Base-by-base conservation (phyloP, 805 yeast genomes). In the Metschnikowia picachoensis region DNA sequence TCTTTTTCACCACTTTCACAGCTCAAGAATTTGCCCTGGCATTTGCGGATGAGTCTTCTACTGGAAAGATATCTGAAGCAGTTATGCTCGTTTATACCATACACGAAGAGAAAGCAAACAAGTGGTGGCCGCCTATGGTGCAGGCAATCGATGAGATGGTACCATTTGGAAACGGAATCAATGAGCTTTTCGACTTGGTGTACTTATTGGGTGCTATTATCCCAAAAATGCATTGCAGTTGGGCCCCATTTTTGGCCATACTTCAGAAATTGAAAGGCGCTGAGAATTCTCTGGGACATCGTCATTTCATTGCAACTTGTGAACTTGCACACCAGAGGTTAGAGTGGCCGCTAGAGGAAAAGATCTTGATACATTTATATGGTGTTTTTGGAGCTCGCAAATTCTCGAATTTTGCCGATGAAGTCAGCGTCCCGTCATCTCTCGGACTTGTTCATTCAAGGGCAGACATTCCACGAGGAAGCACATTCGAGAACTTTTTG, bases 381-480 rank as follows among this genome's bases (percentile, higher is more conserved):
- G 41, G 58, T 2, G 50, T 62, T 0, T 57, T 70, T 8, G 65
- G 74, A 0, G 37, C 52, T 0, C 55, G 68, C 27, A 66, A 60
- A 39, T 71, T 71, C 50, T 57, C 65, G 15, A 70, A 70, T 46
- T 72, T 69, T 44, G 55, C 48, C 2, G 73, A 68, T 47, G 77
- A 71, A 47, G 44, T 51, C 33, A 47, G 39, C 13, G 52, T 53
- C 6, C 67, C 68, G 1, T 55, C 49, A 13, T 40, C 60, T 15
- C 41, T 62, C n/a, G 62, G 60, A 0, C 43, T 51, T 7, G 48
- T 70, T 4, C 46, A 46, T 10, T 50, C 65, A 0, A 48, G 65
- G 38, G 54, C 58, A 34, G 70, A 66, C 44, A 51, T 70, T 3
- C 72, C 62, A 2, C 46, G 44, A 3, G 44, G 39, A 7, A 49